Base-by-base conservation (phyloP, 495 filamentous ascomycete species). In the Talaromyces nanjingensis region DNA sequence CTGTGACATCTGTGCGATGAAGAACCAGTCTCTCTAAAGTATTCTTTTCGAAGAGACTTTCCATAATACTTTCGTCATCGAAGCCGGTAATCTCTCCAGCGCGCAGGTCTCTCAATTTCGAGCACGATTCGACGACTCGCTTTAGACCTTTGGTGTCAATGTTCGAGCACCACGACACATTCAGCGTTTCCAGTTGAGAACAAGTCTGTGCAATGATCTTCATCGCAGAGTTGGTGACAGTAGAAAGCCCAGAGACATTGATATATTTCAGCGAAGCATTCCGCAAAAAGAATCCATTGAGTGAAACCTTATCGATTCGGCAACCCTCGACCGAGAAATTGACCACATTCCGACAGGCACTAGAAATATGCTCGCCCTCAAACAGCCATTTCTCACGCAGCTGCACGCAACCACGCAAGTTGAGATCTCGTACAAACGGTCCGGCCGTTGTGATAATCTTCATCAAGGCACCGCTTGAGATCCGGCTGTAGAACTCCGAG, bases 261-360 rank as follows among this genome's bases (percentile, higher is more conserved):
- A 98, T 80, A 65, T 91, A 87, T 49, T 87, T 82, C 47, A 98
- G 82, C 29, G 85, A 83, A 42, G 83, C 82, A 72, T 98, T 98
- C 37, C 86, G 83, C 57, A 85, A 80, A 34, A 98, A 79, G 49
- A 98, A 89, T 69, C 76, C 87, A 72, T 97, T 91, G 14, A 98
- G 82, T 0, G 89, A 86, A 12, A 81, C 77, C 55, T 87, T 85
- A 68, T 97, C 91, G 66, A 96, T 93, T 39, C 86, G 85, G 72
- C 92, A 97, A 2, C 90, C 94, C 71, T 98, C 91, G 4, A 98
- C 77, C 0, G 89, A 93, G 56, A 93, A 89, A 60, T 91, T 91
- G 69, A 91, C 86, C 16, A 98, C 80, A 70, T 98, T 98, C 60
- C 81, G 84, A 73, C 93, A 98, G 3, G 89, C 81, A 47, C 90